A percentile compares a stretch with the other conserved stretches of the same genome.
Evolutionary conservation across 495 filamentous ascomycete species (phyloP).

Genomic region (Podospora bellae-mahoneyi): DNA sequence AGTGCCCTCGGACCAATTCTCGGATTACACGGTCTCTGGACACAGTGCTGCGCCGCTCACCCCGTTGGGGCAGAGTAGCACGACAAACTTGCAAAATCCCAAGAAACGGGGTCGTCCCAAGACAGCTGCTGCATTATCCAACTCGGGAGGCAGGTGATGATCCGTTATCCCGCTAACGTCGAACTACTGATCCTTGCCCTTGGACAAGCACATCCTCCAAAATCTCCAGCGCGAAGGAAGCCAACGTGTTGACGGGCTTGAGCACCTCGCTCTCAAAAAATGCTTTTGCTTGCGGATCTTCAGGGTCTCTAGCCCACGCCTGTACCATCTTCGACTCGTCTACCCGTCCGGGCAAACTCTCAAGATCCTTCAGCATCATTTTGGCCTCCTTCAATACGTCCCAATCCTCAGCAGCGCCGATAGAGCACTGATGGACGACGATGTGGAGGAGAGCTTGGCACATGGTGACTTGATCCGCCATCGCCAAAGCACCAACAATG

Average conservation of each 20-base stretch:
- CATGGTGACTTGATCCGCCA: slow-evolving; percentile 41
- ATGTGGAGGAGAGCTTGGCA: slow-evolving; percentile 40
- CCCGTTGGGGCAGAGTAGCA: not conserved
- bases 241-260: slow-evolving; percentile 33
- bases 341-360: slow-evolving; percentile 36
- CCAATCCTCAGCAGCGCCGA: slow-evolving; percentile 37
- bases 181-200: slow-evolving; percentile 1
- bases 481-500: slow-evolving; percentile 27
- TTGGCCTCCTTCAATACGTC: slow-evolving; percentile 33
- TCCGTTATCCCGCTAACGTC: not conserved
- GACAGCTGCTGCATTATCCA: not conserved
- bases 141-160: too few species aligned
- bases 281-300: slow-evolving; percentile 26
- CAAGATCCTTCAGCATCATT: slow-evolving; percentile 38
- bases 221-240: slow-evolving; percentile 35
- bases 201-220: slow-evolving; percentile 35
- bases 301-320: slow-evolving; percentile 37
- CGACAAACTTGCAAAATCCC: not conserved
- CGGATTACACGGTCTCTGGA: not conserved
- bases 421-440: slow-evolving; percentile 30
- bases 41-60: not conserved
- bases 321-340: slow-evolving; percentile 34
- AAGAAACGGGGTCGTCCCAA: not conserved
- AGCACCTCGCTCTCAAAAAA: slow-evolving; percentile 42
- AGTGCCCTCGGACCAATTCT: not conserved